phyloP scores from a whole-genome alignment of 257 asterid genomes.

The Capsicum rhomboideum region DNA sequence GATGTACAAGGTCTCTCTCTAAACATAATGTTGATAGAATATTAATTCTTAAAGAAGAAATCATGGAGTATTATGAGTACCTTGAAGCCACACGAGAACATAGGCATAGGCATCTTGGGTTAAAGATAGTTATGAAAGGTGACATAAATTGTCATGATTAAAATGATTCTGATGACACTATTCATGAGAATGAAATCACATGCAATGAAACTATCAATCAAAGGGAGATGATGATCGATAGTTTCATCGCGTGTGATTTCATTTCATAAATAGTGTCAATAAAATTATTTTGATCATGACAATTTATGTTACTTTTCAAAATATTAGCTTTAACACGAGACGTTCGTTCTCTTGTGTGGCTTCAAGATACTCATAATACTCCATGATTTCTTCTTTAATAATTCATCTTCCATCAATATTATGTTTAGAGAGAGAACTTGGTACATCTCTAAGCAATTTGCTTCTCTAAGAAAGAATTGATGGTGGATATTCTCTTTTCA shows the following conservation, averaged over 20 bases:
- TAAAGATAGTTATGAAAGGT: not conserved
- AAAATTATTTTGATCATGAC: not conserved
- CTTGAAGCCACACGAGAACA: not conserved
- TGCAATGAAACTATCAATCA: too few relatives aligned
- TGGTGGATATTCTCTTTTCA: slow-evolving; percentile 1
- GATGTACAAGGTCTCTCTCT: not conserved
- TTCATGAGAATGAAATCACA: too few relatives aligned
- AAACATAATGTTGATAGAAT: not conserved
- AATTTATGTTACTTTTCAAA: not conserved
- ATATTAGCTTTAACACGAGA: not conserved
- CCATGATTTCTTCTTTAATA: not conserved
- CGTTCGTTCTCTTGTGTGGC: not conserved
- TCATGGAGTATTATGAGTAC: not conserved
- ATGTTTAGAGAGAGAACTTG: not conserved
- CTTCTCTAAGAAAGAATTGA: not conserved
- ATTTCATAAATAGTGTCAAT: too few relatives aligned
- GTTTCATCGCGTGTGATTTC: too few relatives aligned
- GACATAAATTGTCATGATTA: not conserved
- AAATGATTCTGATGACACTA: not conserved
- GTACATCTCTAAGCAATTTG: not conserved
- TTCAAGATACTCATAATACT: not conserved
- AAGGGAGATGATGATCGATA: not conserved
- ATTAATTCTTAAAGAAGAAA: not conserved
- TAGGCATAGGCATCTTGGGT: not conserved
- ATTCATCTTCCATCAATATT: not conserved